Base-by-base conservation (phyloP, 108 stramenopile species). In the Pseudonitzschia multistriata region DNA sequence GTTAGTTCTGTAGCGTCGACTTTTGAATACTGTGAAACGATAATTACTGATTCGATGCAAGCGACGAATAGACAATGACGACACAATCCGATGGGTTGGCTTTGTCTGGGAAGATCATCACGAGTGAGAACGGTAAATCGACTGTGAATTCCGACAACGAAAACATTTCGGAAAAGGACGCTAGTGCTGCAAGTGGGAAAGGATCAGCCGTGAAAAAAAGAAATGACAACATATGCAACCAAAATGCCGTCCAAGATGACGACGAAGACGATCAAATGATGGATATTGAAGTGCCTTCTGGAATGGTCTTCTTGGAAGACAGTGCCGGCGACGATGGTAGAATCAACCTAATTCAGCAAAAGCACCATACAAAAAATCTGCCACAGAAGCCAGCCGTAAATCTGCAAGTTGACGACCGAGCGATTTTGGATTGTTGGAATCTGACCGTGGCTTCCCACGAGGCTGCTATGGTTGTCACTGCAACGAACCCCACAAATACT, bases 351-450 rank as follows among this genome's bases (percentile, higher is more conserved):
- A 13, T 45, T 13, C 7, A 45, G 17, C 13, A 1, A 17, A 19
- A 2, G 3, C 50, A 25, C 21, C 50, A n/a, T n/a, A 21, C 31
- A 5, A 17, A n/a, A 11, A 59, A 14, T 11, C 3, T 14, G 2
- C 57, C 57, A 15, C 57, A 59, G 35, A 59, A 59, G 34, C 57
- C 57, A 10, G n/a, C n/a, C 3, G 57, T 35, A 25, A 33, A 59
- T 35, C n/a, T 59, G 33, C 5, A 15, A 30, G 31, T 59, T 19
- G 57, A 59, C 57, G 57, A 59, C 19, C 33, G 22, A 59, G 57
- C 57, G 31, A 59, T 59, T 21, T 35, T 59, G 57, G 57, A 59
- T 35, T 59, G 57, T 35, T 59, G 57, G 57, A 33, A 59, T 59
- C 57, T 59, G 13, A 35, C 57, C 34, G 34, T 59, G n/a, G 29